phyloP scores from a whole-genome alignment of 2,329 filamentous ascomycete genomes.

The Alternaria solani region DNA sequence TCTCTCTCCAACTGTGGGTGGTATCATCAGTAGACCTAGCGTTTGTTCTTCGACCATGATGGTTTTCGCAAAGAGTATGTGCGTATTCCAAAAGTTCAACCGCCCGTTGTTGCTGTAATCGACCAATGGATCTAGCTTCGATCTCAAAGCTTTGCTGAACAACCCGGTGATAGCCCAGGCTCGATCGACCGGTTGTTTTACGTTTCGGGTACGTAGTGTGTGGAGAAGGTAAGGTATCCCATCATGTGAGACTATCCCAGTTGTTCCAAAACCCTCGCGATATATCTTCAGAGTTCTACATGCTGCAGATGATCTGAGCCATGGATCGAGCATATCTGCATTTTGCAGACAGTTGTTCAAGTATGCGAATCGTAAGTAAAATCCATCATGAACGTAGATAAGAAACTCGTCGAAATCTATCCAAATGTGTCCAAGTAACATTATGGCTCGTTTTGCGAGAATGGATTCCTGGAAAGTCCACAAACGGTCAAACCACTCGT shows the following conservation, averaged over 20 bases:
- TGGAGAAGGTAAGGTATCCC: neutral
- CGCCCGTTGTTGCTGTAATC: neutral
- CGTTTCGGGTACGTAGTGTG: neutral
- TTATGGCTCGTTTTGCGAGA: neutral
- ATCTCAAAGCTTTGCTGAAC: neutral
- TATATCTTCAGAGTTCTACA: fast-evolving
- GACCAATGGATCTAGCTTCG: neutral
- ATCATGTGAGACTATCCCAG: fast-evolving
- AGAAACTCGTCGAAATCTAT: neutral
- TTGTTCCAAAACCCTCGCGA: fast-evolving
- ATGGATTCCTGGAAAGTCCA: neutral
- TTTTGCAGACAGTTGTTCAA: neutral
- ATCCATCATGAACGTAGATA: neutral
- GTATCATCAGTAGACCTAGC: neutral
- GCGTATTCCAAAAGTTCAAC: neutral
- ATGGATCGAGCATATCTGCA: neutral
- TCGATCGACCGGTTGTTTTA: neutral
- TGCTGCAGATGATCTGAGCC: neutral
- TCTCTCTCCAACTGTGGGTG: neutral
- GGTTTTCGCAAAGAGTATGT: neutral
- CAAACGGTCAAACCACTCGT: neutral
- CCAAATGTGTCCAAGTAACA: neutral
- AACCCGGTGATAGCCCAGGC: neutral
- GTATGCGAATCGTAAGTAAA: neutral
- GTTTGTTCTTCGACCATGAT: neutral